Evolutionary conservation across 305 asterid species (phyloP), one percentile per base, ranked within the genome.

Genomic region (Lippia alba): DNA sequence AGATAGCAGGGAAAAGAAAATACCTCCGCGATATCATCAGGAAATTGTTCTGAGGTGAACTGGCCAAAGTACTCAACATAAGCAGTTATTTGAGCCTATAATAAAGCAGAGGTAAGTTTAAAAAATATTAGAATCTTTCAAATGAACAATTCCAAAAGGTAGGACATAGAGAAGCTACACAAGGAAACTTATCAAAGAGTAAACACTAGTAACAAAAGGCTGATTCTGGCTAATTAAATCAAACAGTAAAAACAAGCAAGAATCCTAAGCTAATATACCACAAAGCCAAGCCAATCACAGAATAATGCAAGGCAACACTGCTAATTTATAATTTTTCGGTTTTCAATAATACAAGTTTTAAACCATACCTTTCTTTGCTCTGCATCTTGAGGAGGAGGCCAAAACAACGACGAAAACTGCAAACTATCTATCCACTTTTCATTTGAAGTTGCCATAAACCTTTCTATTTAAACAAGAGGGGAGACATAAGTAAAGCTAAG

Each of bases 11-110:
- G 55, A 16, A 44, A 73, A 67, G 66, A 63, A 75, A 72, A 62
- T 87, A 92, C 99, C 99, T 94, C 97, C 4, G 96, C 90, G 78
- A 94, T 86, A 76, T 94, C 99, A 78, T 94, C 99, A 46, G 99
- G 89, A 89, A 94, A 94, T 54, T 87, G 96, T 79, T 92, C 98
- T 34, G 96, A 89, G 69, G 96, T 89, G 84, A 88, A 94, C 54
- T 94, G 98, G 72, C 96, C 98, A 76, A 94, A 92, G 81, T 88
- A 94, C 79, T 94, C 96, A 66, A 92, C 98, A 57, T 90, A 94
- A 53, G 99, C 99, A 66, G 87, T 86, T 69, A 78, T 85, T 85
- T 94, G 96, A 82, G 93, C 99, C 99, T 92, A 71, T 64, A 73
- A 62, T 60, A 14, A 74, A 67, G 62, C n/a, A 63, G 9, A 64